Evolutionary conservation across 371 early-diverging fungal species (phyloP), one percentile per base, ranked within the genome.

Genomic region (Mucor velutinosus): DNA sequence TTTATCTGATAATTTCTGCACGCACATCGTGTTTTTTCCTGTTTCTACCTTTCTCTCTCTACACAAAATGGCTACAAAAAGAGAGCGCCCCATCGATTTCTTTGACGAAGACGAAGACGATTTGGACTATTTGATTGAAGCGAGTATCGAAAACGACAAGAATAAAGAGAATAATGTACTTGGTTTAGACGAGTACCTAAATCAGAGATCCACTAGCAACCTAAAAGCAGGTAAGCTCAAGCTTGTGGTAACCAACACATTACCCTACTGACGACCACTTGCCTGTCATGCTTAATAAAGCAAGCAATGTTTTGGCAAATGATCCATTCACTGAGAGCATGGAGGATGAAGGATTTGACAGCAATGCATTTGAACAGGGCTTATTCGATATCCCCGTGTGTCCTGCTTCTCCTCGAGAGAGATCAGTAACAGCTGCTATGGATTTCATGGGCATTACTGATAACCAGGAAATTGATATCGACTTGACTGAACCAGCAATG

Each of bases 41-140:
- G 63, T 51, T 53, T 27, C 33, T 29, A 12, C 32, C 33, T 53
- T 56, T 67, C 27, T 62, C 27, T 23, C 33, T 33, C 33, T 56
- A 17, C 25, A 30, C 58, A 57, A 27, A 45, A 49, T 62, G 23
- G 23, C 21, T 5, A 66, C 43, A 21, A 65, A 66, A 60, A 17
- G 60, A 66, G 66, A 66, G 19, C 41, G 67, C 19, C 62, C 62
- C 27, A 17, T 37, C 10, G 37, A 57, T 37, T 67, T 67, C 47
- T 65, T 70, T 45, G 57, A 60, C 3, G 65, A 65, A 0, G 61
- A 62, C 1, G 71, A 71, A 0, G 69, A 69, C 2, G 71, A 71
- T 14, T 30, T 62, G 2, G 71, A 71, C 29, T 66, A 66, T 33
- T 29, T 71, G 60, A 71, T 71, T 25, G 30, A 43, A 45, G 45